These are phyloP conservation scores for Globisporangium irregulare DNA, from an alignment of 352 stramenopile genomes.

Conservation along the genomic window DNA sequence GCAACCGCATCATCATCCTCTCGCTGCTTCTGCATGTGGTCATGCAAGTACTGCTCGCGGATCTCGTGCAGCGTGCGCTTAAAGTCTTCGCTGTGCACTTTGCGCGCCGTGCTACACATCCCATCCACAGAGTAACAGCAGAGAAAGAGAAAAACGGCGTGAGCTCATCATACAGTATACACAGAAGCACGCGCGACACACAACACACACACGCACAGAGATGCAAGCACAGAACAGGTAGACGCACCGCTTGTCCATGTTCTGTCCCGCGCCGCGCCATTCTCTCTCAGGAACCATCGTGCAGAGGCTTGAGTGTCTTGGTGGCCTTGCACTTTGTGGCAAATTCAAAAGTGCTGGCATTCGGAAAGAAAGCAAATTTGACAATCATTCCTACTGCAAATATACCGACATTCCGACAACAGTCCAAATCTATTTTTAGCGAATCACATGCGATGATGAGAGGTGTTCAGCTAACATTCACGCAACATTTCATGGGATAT, in stretches of 20 bases:
- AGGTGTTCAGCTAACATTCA: too few species aligned
- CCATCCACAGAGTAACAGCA: background rate
- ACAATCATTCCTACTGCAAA: slow-evolving; percentile 8
- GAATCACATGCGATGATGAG: background rate
- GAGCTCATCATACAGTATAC: background rate
- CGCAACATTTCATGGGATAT: background rate
- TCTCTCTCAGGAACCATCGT: slow-evolving; percentile 61
- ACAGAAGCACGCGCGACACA: too few species aligned
- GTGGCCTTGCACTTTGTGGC: background rate
- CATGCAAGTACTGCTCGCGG: slow-evolving; percentile 35
- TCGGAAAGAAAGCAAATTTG: background rate
- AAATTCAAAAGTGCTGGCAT: background rate
- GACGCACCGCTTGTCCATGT: slow-evolving; percentile 67
- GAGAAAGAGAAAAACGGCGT: background rate
- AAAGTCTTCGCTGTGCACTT: slow-evolving; percentile 59
- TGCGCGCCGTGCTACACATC: slow-evolving; percentile 49
- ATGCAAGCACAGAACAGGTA: too few species aligned
- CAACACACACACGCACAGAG: too few species aligned
- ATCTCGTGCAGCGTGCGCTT: slow-evolving; percentile 45
- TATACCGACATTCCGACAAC: background rate
- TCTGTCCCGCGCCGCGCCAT: slow-evolving; percentile 58
- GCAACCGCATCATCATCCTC: background rate
- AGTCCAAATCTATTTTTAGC: slow-evolving; percentile 3
- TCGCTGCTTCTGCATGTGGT: slow-evolving; percentile 15
- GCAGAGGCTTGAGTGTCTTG: too few species aligned